These are phyloP conservation scores for Diaporthe helianthi DNA, from an alignment of 2,329 filamentous ascomycete species.

Conservation along the genomic window DNA sequence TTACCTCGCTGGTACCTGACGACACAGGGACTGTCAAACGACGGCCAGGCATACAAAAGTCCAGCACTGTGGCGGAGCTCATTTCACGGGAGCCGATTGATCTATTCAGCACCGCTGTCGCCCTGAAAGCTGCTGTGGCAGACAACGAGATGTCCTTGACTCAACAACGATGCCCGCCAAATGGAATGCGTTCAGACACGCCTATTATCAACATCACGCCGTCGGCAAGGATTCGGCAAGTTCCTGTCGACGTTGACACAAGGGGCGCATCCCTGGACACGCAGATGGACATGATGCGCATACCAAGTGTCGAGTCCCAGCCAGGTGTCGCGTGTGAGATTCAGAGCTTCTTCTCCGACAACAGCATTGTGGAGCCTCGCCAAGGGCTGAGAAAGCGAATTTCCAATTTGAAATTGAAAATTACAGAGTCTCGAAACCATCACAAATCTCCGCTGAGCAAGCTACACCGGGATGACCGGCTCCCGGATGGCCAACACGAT, in stretches of 20 bases:
- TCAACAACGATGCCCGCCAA: neutral
- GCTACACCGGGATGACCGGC: neutral
- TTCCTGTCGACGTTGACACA: slow-evolving; percentile 1
- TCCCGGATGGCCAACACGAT: neutral
- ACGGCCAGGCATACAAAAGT: slow-evolving; percentile 29
- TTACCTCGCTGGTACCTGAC: slow-evolving; percentile 8
- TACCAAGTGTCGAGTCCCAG: neutral
- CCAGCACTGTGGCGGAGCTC: slow-evolving; percentile 30
- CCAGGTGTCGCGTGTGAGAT: slow-evolving; percentile 25
- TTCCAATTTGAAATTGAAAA: slow-evolving; percentile 38
- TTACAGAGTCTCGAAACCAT: slow-evolving; percentile 36
- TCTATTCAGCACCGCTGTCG: slow-evolving; percentile 24
- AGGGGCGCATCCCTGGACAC: slow-evolving; percentile 31
- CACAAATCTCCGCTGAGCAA: neutral
- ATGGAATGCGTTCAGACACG: neutral
- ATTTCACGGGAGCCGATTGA: slow-evolving; percentile 26
- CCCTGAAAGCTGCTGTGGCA: neutral
- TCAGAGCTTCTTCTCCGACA: slow-evolving; percentile 36
- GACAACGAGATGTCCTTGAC: neutral
- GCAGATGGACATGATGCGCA: slow-evolving; percentile 24
- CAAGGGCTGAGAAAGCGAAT: slow-evolving; percentile 39
- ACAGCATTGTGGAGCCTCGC: slow-evolving; percentile 31
- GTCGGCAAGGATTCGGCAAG: slow-evolving; percentile 16
- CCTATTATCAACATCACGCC: neutral
- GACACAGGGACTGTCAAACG: slow-evolving; percentile 34